These are phyloP conservation scores for Crithidia bombi DNA, from an alignment of 208 protist species.

Conservation along the genomic window DNA sequence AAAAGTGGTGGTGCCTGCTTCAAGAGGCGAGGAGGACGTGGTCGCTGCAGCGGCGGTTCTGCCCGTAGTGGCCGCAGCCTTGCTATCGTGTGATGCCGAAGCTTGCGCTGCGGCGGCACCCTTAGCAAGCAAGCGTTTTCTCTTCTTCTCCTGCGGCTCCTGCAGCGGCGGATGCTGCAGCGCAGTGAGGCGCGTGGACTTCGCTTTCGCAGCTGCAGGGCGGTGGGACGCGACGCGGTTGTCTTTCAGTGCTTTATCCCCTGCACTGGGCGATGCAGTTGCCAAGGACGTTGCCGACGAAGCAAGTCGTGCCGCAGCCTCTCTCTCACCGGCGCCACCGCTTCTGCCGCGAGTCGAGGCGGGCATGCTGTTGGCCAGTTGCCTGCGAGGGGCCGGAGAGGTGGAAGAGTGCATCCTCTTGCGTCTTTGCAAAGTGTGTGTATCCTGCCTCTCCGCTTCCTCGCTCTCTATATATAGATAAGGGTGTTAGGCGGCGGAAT, in stretches of 20 bases:
- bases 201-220: neutral
- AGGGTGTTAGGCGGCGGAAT: too few relatives aligned
- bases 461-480: too few relatives aligned
- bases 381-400: conserved; percentile 6
- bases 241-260: neutral
- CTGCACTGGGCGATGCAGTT: neutral
- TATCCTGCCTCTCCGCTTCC: too few relatives aligned
- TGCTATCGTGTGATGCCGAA: neutral
- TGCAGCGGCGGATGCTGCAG: neutral
- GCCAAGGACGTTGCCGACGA: conserved; percentile 1
- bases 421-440: neutral
- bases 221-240: neutral
- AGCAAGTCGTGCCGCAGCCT: neutral
- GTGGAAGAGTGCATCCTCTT: conserved; percentile 1
- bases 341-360: conserved; percentile 8
- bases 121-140: neutral
- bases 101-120: neutral
- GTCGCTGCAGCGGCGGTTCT: neutral
- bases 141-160: neutral
- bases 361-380: conserved; percentile 21
- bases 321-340: neutral
- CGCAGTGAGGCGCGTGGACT: neutral
- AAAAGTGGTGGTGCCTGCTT: conserved; percentile 9
- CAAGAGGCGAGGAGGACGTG: neutral
- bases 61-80: neutral